Base-by-base conservation (phyloP, 2,329 filamentous ascomycete species). In the Pseudogymnoascus verrucosus region DNA sequence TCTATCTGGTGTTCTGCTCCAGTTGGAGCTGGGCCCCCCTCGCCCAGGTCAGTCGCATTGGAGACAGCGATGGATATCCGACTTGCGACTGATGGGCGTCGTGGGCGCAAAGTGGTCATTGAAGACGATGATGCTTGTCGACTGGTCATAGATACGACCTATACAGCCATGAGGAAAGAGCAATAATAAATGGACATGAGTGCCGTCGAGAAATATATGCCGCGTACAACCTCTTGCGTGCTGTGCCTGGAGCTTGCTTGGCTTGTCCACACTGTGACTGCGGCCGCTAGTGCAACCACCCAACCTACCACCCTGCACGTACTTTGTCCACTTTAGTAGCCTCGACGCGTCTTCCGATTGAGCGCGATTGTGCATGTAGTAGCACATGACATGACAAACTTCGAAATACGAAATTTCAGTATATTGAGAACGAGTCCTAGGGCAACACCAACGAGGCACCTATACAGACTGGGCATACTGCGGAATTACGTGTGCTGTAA, bases 1-100 rank as follows among this genome's bases (percentile, higher is more conserved):
- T 92, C 89, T 68, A 96, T 91, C 67, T 88, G 85, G 66, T 88
- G 84, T 71, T 90, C 85, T 63, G 82, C 85, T 28, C 80, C 75
- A 36, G 74, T 80, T 10, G 79, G 77, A 60, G 79, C 78, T 65
- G 78, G 78, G 16, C 77, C 77, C 65, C 80, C 77, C 65, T 87
- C 82, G 66, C 85, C 87, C 67, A 81, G 81, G 74, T 91, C 88
- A 57, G 51, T 57, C 51, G 51, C 51, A 57, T 36, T 57, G 51
- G 51, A 57, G 51, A 57, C 51, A 57, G 51, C 51, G 34, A 57
- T 57, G 11, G 51, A 57, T 14, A 57, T 57, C 28, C 51, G 51
- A 36, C 51, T 57, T 57, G 51, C 51, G 51, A 57, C 51, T 34
- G 51, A 57, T 36, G 51, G 51, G 28, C 51, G 51, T 8, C 51